Evolutionary conservation across 176 grass and related monocot genomes (phyloP).

Genomic region (Oropetium thomaeum): DNA sequence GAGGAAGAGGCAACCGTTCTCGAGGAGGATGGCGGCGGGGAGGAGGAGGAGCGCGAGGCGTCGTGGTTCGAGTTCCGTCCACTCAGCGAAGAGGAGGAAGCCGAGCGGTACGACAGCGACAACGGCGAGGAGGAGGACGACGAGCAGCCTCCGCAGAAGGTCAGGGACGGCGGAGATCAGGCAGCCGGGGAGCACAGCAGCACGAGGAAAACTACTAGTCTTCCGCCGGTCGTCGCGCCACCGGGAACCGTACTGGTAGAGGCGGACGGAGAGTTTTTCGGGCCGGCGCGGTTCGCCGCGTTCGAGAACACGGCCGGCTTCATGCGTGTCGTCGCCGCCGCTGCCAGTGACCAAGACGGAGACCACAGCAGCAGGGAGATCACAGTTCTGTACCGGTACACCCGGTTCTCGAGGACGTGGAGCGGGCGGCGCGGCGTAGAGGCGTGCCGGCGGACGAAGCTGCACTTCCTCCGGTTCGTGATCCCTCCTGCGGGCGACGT

Average conservation of each 20-base stretch:
- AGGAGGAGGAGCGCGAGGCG: not conserved
- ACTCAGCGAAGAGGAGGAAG: not conserved
- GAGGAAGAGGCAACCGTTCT: not conserved
- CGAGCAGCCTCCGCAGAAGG: not conserved
- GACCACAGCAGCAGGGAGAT: not conserved
- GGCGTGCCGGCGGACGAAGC: not conserved
- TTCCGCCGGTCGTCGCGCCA: not conserved
- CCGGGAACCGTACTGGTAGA: not conserved
- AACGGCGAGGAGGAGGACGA: not conserved
- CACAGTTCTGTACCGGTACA: slow-evolving; percentile 28
- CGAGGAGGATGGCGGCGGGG: no score
- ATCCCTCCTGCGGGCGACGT: not conserved
- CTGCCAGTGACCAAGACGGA: no score
- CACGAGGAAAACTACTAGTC: accelerated
- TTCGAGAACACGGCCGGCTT: slow-evolving; percentile 11
- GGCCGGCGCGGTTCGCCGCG: not conserved
- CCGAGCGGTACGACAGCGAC: not conserved
- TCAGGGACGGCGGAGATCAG: not conserved
- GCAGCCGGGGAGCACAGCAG: not conserved
- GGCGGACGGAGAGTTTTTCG: not conserved
- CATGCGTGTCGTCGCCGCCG: not conserved
- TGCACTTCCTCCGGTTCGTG: not conserved
- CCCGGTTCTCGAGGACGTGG: not conserved
- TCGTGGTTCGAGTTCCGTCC: not conserved
- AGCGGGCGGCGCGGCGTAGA: not conserved